Percentiles rank a stretch among this genome's conserved stretches.
Conservation (phyloP, 2,329 filamentous ascomycete species). For the Alternaria consortialis region DNA sequence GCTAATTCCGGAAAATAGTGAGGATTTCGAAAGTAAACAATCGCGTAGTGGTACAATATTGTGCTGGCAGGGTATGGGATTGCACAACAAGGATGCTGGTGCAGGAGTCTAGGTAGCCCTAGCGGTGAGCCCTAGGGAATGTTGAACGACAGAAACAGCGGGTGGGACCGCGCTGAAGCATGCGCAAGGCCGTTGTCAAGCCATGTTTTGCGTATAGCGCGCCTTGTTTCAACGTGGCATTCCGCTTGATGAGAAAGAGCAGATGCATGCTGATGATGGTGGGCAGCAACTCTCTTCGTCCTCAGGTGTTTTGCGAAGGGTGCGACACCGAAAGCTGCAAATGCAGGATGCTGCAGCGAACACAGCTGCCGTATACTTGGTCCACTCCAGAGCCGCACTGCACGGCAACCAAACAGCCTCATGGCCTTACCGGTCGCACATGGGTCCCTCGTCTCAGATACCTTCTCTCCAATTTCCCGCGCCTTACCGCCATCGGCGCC, state of each 20-base stretch:
- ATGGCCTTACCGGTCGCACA: slow-evolving; percentile 8
- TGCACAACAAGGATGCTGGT: slow-evolving; percentile 23
- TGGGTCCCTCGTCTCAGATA: slow-evolving; percentile 9
- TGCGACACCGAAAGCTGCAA: background rate
- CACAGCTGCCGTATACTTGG: background rate
- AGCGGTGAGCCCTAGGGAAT: slow-evolving; percentile 12
- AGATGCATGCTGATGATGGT: background rate
- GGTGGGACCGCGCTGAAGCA: slow-evolving; percentile 22
- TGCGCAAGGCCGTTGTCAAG: slow-evolving; percentile 6
- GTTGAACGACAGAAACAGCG: slow-evolving; percentile 17
- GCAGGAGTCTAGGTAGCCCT: slow-evolving; percentile 7
- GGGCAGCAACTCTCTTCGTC: background rate
- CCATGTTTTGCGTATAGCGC: slow-evolving; percentile 26
- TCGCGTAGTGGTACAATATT: slow-evolving; percentile 7
- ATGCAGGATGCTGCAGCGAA: background rate
- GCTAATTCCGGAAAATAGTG: slow-evolving; percentile 1
- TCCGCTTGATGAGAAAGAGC: background rate
- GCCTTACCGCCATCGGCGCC: slow-evolving; percentile 26
- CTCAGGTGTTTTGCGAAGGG: background rate
- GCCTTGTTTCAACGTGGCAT: slow-evolving; percentile 19
- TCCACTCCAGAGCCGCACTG: slow-evolving; percentile 9
- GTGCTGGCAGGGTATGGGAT: slow-evolving; percentile 7
- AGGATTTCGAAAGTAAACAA: background rate
- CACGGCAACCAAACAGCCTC: slow-evolving; percentile 5
- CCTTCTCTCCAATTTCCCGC: slow-evolving; percentile 25